phyloP scores from a whole-genome alignment of 2,329 filamentous ascomycete genomes.

The Paramyrothecium roridum region DNA sequence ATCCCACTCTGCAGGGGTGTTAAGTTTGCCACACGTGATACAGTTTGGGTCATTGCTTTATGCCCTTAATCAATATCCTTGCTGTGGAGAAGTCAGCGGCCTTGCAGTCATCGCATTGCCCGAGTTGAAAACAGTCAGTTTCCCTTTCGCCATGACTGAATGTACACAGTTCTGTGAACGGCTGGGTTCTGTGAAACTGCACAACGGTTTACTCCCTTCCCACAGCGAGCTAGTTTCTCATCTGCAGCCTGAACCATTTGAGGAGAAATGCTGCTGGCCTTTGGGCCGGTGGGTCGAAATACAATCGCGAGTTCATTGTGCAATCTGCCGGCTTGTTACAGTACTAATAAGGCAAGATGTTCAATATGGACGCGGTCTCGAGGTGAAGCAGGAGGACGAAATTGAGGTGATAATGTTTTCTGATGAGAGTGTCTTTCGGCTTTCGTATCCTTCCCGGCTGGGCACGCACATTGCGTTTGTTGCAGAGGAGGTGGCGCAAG shows the following conservation, averaged over 20 bases:
- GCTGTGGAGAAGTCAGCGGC: no score
- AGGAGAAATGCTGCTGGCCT: not conserved
- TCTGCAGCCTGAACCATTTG: not conserved
- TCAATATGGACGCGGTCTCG: not conserved
- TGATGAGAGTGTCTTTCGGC: not conserved
- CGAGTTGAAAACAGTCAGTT: no score
- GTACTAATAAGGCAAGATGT: not conserved
- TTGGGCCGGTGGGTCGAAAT: not conserved
- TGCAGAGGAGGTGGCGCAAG: not conserved
- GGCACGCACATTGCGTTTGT: not conserved
- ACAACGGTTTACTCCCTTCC: not conserved
- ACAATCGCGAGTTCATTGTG: not conserved
- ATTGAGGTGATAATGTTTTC: not conserved
- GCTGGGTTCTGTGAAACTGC: not conserved
- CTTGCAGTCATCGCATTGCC: no score
- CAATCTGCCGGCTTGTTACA: not conserved
- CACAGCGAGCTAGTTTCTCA: not conserved
- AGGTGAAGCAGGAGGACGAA: not conserved
- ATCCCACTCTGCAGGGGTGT: no score
- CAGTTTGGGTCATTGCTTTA: no score
- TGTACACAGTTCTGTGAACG: not conserved
- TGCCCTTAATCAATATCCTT: no score
- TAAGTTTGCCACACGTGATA: no score
- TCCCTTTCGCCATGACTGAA: not conserved
- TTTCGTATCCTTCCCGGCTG: not conserved